A percentile compares a stretch with the other conserved stretches of the same genome.
These are phyloP conservation scores for Scedosporium aurantiacum DNA, from an alignment of 2,329 filamentous ascomycete species.

Conservation along the genomic window DNA sequence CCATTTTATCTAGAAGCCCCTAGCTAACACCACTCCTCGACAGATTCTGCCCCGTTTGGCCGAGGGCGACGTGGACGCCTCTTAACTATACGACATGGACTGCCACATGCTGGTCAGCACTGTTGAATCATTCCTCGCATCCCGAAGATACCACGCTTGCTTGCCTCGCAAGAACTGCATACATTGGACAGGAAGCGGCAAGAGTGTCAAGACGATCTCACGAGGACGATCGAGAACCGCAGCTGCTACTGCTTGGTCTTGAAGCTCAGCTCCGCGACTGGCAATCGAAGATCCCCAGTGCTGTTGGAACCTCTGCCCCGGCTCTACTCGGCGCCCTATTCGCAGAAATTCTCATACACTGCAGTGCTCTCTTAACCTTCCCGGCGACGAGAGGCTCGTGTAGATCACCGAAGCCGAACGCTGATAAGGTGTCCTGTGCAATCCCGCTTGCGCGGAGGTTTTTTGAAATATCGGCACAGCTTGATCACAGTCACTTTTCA, in stretches of 20 bases:
- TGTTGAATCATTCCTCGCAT: slow-evolving; percentile 24
- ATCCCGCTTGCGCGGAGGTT: neutral
- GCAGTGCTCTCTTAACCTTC: neutral
- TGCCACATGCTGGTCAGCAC: slow-evolving; percentile 29
- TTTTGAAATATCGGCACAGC: neutral
- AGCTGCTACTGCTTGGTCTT: slow-evolving; percentile 35
- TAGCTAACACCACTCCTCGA: neutral
- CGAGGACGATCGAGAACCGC: slow-evolving; percentile 26
- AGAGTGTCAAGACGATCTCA: slow-evolving; percentile 18
- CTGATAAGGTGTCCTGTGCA: neutral
- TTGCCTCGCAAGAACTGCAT: slow-evolving; percentile 31
- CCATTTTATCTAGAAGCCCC: slow-evolving; percentile 1
- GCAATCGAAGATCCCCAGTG: neutral
- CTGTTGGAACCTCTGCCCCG: neutral
- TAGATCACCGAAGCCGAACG: neutral
- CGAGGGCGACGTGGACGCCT: slow-evolving; percentile 18
- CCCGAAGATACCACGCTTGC: slow-evolving; percentile 31
- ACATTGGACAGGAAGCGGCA: slow-evolving; percentile 27
- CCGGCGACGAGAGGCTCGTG: neutral
- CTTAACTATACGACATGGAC: slow-evolving; percentile 31
- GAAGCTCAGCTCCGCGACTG: slow-evolving; percentile 32
- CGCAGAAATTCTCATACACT: neutral
- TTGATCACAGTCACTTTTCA: neutral
- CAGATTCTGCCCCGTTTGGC: slow-evolving; percentile 30
- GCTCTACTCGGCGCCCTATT: neutral